Evolutionary conservation across 2,329 filamentous ascomycete genomes (phyloP), one percentile per base, ranked within the genome.

Genomic region (Botrytis paeoniae): DNA sequence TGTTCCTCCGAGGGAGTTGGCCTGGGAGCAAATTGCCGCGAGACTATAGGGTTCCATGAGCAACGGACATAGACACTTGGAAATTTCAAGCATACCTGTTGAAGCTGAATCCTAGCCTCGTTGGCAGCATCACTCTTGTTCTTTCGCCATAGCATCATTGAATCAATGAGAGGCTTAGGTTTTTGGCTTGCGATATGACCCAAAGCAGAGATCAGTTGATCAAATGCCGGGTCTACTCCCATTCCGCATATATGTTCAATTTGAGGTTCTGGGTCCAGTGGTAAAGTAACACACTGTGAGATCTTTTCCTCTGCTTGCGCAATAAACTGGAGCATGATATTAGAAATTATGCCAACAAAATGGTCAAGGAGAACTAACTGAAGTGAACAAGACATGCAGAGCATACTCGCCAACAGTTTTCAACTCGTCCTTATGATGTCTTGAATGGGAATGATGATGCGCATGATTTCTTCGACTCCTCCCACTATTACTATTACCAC

Each of bases 351-450:
- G 69, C 41, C 41, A 35, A 63, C 54, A 54, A 57, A 57, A 35
- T 60, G 57, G 62, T 43, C 70, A 72, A 68, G 71, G 71, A 73
- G 63, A 72, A 85, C 89, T 82, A 82, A 93, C 91, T 75, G 95
- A 94, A 77, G 96, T 98, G 83, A 98, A 98, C 61, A 99, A 85
- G 78, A 98, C 95, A 83, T 98, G 95, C 74, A 99, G 85, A 32
- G 96, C 96, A 87, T 97, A 98, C 85, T 99, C 96, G 72, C 94
- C 95, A n/a, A 98, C 95, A 0, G 95, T 98, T 83, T 95, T 97
- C 76, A 92, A 89, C 76, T 97, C 93, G 70, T 92, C 89, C 77
- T 89, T 89, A 70, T 86, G 84, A 78, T 91, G 89, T 72, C 89
- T 87, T 69, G 91, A 91, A 74, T 86, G 82, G 54, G 87, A 88